Conservation (phyloP, 257 asterid species). For the Forsythia suspensa region DNA sequence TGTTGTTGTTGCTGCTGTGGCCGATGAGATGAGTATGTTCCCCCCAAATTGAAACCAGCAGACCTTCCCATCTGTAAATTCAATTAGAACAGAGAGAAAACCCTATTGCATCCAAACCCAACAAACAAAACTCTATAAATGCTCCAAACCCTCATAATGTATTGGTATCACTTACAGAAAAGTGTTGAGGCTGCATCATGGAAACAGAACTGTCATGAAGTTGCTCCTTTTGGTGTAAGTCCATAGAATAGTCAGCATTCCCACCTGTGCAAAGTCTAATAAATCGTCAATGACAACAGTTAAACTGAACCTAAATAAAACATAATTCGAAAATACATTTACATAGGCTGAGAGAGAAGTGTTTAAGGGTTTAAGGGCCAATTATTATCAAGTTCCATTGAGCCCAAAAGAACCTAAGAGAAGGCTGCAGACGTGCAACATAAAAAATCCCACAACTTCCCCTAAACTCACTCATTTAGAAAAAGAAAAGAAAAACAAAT, state of each 20-base stretch:
- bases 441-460: neutral
- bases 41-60: conserved; percentile 89
- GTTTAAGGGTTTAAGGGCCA: too few relatives aligned
- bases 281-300: conserved; percentile 15
- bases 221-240: conserved; percentile 90
- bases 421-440: neutral
- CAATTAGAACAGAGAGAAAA: conserved; percentile 22
- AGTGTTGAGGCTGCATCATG: conserved; percentile 93
- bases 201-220: conserved; percentile 75
- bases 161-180: conserved; percentile 61
- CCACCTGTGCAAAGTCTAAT: conserved; percentile 60
- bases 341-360: neutral
- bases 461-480: neutral
- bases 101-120: neutral
- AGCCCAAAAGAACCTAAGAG: neutral
- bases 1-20: conserved; percentile 89
- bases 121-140: conserved; percentile 9
- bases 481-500: neutral
- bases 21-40: conserved; percentile 80
- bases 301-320: neutral
- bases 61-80: conserved; percentile 88
- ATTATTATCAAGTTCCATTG: neutral
- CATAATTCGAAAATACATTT: neutral
- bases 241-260: conserved; percentile 75
- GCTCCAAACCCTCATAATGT: conserved; percentile 17